Evolutionary conservation across 495 filamentous ascomycete genomes (phyloP), one percentile per base, ranked within the genome.

Genomic region (Tuber magnatum): DNA sequence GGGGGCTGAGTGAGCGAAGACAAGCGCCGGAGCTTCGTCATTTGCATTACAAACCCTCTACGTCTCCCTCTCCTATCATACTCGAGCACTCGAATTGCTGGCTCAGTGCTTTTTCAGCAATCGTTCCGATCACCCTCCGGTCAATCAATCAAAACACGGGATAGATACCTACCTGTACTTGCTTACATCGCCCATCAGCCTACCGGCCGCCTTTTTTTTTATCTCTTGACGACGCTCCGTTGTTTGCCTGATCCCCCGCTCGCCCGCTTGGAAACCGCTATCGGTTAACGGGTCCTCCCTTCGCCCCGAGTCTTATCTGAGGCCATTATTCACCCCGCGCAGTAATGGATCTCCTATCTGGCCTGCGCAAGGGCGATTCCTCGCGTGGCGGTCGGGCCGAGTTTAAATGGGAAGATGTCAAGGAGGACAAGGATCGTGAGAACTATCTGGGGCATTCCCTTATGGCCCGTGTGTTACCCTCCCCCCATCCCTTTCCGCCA

Each of bases 381-480:
- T 97, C 93, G 72, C 92, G 95, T 79, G 95, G 95, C 80, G 95
- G 95, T 80, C 90, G 90, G 81, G 91, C 89, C 85, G 92, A 96
- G 83, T 98, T 99, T 88, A 93, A 90, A 85, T 98, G 95, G 95
- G 91, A 94, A 77, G 93, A 97, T 81, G 95, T 99, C 82, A 91
- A 94, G 80, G 88, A 87, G 71, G 94, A 93, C 56, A 84, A 87
- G 61, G 94, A 97, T 80, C 93, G 95, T 80, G 94, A 99, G 83
- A 97, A 99, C 84, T 99, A 99, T 83, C 91, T 99, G 0, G 95
- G 96, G 65, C 95, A 99, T 83, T 96, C 92, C 38, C 82, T 99
- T 71, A 99, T 96, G 89, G 95, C 95, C 73, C 77, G 77, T 79
- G 74, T 38, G 77, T 79, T 8, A 88, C 83, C 84, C 56, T 69